A percentile compares a stretch with the other conserved stretches of the same genome.
Evolutionary conservation across 1,139 yeast species (phyloP).

Genomic region (Entelexis paramagnoliae): DNA sequence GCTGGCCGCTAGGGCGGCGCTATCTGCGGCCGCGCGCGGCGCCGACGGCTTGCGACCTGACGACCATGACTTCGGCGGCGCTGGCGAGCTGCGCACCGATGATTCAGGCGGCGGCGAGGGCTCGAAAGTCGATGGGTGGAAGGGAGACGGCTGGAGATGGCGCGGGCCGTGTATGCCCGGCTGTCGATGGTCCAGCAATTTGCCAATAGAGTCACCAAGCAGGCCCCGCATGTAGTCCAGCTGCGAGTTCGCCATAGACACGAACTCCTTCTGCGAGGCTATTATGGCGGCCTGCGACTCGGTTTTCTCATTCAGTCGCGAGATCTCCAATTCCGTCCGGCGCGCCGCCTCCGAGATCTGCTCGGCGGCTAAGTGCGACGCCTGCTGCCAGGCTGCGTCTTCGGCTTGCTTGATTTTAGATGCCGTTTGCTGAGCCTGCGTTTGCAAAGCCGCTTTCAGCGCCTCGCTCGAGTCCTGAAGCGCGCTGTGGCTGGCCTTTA

Average conservation of each 20-base stretch:
- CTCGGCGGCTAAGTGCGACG: not conserved
- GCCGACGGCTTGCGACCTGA: not conserved
- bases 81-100: not conserved
- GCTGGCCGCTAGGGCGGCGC: too few relatives aligned
- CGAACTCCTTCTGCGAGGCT: constrained; percentile 1
- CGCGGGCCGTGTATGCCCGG: not conserved
- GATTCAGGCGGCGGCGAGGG: not conserved
- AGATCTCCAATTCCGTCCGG: not conserved
- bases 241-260: constrained; percentile 1
- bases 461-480: not conserved
- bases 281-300: not conserved
- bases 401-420: not conserved
- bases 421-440: not conserved
- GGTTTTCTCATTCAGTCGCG: not conserved
- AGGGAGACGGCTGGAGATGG: not conserved
- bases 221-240: not conserved
- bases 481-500: not conserved
- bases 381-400: not conserved
- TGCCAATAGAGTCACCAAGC: not conserved
- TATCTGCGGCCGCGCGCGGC: too few relatives aligned
- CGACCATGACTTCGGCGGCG: not conserved
- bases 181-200: not conserved
- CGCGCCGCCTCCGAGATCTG: not conserved
- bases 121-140: not conserved
- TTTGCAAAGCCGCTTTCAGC: not conserved